Conservation (phyloP, 1,284 basidiomycete genomes). For the Microbotryum violaceum region DNA sequence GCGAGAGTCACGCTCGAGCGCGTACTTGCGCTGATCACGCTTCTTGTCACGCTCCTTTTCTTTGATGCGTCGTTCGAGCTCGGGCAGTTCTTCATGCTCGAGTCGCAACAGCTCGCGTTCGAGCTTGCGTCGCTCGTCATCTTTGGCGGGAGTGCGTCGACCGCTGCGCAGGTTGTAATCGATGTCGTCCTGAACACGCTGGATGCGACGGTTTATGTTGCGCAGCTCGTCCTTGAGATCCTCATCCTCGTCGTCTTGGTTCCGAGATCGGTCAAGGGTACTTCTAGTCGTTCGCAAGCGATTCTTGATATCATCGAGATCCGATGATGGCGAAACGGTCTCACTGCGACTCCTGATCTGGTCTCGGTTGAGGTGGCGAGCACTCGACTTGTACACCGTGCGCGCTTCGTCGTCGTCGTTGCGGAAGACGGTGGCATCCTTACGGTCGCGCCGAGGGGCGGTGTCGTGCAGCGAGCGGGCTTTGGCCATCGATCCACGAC, state of each 20-base stretch:
- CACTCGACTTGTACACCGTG: slow-evolving; percentile 66
- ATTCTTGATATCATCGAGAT: slow-evolving; percentile 79
- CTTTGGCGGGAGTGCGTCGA: slow-evolving; percentile 63
- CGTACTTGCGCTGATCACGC: slow-evolving; percentile 68
- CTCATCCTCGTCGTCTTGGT: slow-evolving; percentile 71
- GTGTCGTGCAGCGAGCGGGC: slow-evolving; percentile 36
- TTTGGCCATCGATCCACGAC: slow-evolving; percentile 23
- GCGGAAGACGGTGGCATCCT: slow-evolving; percentile 90
- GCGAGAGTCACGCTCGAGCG: slow-evolving; percentile 69
- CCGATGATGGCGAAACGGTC: slow-evolving; percentile 57
- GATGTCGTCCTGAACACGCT: slow-evolving; percentile 84
- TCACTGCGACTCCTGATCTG: slow-evolving; percentile 68
- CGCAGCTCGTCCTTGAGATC: slow-evolving; percentile 81
- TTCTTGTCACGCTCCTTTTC: slow-evolving; percentile 67
- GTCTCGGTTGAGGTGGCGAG: slow-evolving; percentile 79
- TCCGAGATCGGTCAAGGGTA: slow-evolving; percentile 67
- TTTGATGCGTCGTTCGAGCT: slow-evolving; percentile 77
- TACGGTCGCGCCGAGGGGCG: slow-evolving; percentile 47
- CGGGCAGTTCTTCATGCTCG: slow-evolving; percentile 85
- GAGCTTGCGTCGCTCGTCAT: slow-evolving; percentile 75
- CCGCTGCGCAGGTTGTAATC: slow-evolving; percentile 77
- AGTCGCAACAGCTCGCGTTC: slow-evolving; percentile 82
- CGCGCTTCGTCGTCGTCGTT: slow-evolving; percentile 59
- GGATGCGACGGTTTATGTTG: slow-evolving; percentile 77
- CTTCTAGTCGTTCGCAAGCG: slow-evolving; percentile 73